These are phyloP conservation scores for Marchantia polymorpha DNA, from an alignment of 225 moss, liverwort and hornwort genomes.

Conservation along the genomic window DNA sequence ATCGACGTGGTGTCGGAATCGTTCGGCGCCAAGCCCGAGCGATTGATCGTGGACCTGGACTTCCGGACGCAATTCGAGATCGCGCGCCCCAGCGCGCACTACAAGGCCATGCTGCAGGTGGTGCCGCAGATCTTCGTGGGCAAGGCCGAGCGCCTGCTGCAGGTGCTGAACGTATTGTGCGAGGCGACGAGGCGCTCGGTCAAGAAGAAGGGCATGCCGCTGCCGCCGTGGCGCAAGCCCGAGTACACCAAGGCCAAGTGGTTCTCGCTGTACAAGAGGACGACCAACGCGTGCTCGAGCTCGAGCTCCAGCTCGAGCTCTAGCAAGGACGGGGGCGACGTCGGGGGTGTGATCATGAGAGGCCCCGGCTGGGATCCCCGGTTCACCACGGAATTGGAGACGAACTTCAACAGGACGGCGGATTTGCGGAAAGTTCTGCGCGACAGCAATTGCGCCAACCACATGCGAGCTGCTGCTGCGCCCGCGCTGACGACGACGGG, in stretches of 20 bases:
- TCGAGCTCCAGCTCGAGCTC: constrained; percentile 21
- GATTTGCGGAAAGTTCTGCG: constrained; percentile 42
- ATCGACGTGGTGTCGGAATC: constrained; percentile 59
- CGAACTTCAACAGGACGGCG: constrained; percentile 42
- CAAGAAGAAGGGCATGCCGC: constrained; percentile 77
- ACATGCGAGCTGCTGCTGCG: background rate
- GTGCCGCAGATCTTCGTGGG: constrained; percentile 65
- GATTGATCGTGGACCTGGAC: constrained; percentile 71
- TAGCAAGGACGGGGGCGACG: constrained; percentile 4
- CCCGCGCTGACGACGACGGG: background rate
- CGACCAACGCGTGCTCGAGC: constrained; percentile 50
- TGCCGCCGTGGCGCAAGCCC: constrained; percentile 89
- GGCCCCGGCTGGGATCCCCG: constrained; percentile 58
- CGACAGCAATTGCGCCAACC: constrained; percentile 28
- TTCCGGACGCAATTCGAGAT: constrained; percentile 84
- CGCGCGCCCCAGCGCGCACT: constrained; percentile 64
- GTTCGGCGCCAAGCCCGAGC: constrained; percentile 34
- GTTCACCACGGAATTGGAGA: constrained; percentile 68
- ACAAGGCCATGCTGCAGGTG: constrained; percentile 51
- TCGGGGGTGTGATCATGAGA: constrained; percentile 49
- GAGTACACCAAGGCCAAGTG: constrained; percentile 86
- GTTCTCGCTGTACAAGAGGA: constrained; percentile 76
- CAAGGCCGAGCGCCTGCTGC: constrained; percentile 57
- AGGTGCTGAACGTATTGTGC: constrained; percentile 64
- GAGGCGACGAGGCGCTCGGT: constrained; percentile 69